Evolutionary conservation across 805 yeast species (phyloP).

Genomic region (Wickerhamomyces alni): DNA sequence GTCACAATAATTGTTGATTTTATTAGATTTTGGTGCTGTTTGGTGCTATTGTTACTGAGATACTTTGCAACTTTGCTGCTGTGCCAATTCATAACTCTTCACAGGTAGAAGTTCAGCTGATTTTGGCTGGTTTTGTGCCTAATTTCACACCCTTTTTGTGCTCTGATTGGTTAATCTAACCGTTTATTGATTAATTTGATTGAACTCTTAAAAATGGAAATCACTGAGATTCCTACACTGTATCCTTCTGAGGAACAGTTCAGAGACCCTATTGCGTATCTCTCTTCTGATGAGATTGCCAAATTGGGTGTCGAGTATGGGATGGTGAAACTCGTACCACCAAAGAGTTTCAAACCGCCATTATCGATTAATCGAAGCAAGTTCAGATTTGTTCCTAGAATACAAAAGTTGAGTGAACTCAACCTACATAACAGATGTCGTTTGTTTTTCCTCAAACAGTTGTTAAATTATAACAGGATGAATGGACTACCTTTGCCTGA

Average conservation of each 20-base stretch:
- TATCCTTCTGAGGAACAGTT: constrained; percentile 51
- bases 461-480: constrained; percentile 52
- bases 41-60: no score
- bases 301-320: constrained; percentile 55
- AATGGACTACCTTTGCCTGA: constrained; percentile 16
- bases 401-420: constrained; percentile 62
- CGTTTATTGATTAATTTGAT: no score
- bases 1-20: no score
- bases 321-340: constrained; percentile 70
- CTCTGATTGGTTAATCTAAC: no score
- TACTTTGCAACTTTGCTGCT: no score
- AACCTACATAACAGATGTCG: constrained; percentile 59
- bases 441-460: constrained; percentile 52
- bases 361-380: constrained; percentile 43
- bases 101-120: no score
- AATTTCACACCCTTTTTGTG: background rate
- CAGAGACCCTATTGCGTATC: constrained; percentile 57
- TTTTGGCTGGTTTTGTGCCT: no score
- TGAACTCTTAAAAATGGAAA: background rate
- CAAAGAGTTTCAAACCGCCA: constrained; percentile 42
- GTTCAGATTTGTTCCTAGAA: constrained; percentile 63
- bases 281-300: constrained; percentile 42
- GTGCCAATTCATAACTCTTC: no score
- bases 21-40: no score
- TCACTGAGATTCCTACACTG: constrained; percentile 42